Conservation (phyloP, 768 basidiomycete genomes). For the Trametopsis cervina region DNA sequence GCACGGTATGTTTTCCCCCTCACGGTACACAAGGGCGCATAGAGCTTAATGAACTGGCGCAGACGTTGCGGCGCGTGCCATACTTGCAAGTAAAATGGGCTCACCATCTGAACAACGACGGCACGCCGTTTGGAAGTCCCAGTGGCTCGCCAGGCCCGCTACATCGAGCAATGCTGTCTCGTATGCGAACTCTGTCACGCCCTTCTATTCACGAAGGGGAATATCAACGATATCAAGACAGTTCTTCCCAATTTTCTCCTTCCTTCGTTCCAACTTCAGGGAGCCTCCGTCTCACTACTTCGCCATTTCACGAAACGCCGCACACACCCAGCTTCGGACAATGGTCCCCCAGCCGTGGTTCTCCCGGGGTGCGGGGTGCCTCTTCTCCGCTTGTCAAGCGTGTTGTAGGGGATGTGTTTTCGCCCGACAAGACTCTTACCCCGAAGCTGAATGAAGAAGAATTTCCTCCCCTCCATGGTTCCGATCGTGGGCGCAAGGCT, state of each 20-base stretch:
- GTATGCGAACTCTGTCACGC: neutral
- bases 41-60: neutral
- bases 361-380: neutral
- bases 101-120: constrained; percentile 41
- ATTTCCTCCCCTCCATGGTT: constrained; percentile 12
- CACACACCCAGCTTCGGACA: neutral
- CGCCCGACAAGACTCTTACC: constrained; percentile 7
- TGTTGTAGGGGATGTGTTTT: neutral
- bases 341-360: constrained; percentile 2
- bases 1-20: constrained; percentile 43
- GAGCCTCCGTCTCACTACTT: neutral
- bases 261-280: neutral
- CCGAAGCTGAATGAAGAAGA: constrained; percentile 13
- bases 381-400: neutral
- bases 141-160: constrained; percentile 3
- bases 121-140: constrained; percentile 7
- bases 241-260: neutral
- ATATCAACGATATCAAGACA: neutral
- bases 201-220: neutral
- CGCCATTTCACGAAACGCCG: neutral
- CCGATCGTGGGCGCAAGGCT: neutral
- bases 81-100: constrained; percentile 78
- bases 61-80: constrained; percentile 67
- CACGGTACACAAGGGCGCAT: neutral
- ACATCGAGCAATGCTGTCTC: constrained; percentile 17